Evolutionary conservation across 1,284 basidiomycete species (phyloP), one percentile per base, ranked within the genome.

Genomic region (Ustilago nuda): DNA sequence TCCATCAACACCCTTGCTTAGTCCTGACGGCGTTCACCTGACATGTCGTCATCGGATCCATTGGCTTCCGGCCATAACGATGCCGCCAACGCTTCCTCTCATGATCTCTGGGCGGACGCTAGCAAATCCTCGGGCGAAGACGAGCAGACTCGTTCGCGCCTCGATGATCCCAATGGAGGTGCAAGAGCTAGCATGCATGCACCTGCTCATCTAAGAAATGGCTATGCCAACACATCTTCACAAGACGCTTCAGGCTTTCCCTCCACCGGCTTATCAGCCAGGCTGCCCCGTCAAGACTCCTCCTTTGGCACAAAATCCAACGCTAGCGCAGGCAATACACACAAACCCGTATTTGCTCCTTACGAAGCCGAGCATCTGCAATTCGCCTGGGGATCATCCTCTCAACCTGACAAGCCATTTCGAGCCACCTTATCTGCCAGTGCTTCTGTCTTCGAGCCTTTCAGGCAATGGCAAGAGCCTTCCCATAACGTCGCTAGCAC

Each of bases 171-270:
- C 43, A 77, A 77, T n/a, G 75, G 75, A 43, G 75, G 70, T 8
- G 75, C 70, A 1, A 66, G 66, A 54, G 75, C 75, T 23, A 77
- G 75, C 51, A 77, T 77, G 70, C 75, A 77, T 54, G 75, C 75
- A 46, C 75, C 74, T 19, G 17, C 62, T 15, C 55, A 68, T 35
- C 27, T 59, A 1, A 65, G 59, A 36, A 46, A 59, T 30, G 41
- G n/a, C 13, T 30, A 35, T 27, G 9, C 60, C 8, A 48, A 43
- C 3, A n/a, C 35, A 36, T 17, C 60, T 2, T 23, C 54, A 4
- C 33, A 59, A 46, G 66, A 74, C 32, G 32, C 58, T n/a, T 71
- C 67, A 4, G 67, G 67, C 32, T 75, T 75, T 12, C 72, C 72
- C 33, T 70, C 72, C 3, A 48, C 59, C 13, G 63, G 62, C 43